Evolutionary conservation across 129 eudicot species (phyloP).

Genomic region (Rutidosis leptorrhynchoides): DNA sequence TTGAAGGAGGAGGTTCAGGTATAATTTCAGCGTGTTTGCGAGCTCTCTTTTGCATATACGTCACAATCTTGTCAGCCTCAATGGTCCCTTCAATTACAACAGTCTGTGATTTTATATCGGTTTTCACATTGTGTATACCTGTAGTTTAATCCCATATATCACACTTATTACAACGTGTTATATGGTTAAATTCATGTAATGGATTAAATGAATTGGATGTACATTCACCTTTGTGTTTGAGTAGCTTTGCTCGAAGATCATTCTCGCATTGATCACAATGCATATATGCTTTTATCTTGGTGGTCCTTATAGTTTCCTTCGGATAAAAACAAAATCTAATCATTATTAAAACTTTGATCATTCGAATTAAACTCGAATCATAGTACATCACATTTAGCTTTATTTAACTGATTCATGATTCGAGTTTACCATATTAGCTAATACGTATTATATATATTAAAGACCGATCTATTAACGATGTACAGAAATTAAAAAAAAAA

Average conservation of each 20-base stretch:
- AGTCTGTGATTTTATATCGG: constrained; percentile 72
- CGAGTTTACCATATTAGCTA: not conserved
- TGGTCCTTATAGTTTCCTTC: constrained; percentile 58
- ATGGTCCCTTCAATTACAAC: constrained; percentile 69
- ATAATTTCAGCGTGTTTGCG: constrained; percentile 78
- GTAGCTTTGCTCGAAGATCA: constrained; percentile 50
- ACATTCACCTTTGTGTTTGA: constrained; percentile 68
- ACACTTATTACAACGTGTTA: not conserved
- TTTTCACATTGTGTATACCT: constrained; percentile 75
- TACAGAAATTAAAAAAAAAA: not conserved
- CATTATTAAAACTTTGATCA: not conserved
- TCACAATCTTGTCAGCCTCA: constrained; percentile 60
- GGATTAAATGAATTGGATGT: not conserved
- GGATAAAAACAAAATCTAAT: not conserved
- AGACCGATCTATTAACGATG: not conserved
- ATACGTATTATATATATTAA: not conserved
- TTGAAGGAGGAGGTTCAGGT: constrained; percentile 28
- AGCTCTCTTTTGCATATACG: constrained; percentile 53
- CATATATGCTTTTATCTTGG: constrained; percentile 57
- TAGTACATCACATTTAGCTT: not conserved
- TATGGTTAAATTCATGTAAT: not conserved
- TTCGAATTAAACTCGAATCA: not conserved
- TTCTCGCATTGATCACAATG: constrained; percentile 81
- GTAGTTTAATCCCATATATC: constrained; percentile 11
- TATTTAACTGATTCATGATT: not conserved